Evolutionary conservation across 2,329 filamentous ascomycete species (phyloP), one percentile per base, ranked within the genome.

Genomic region (Fusarium transvaalense): DNA sequence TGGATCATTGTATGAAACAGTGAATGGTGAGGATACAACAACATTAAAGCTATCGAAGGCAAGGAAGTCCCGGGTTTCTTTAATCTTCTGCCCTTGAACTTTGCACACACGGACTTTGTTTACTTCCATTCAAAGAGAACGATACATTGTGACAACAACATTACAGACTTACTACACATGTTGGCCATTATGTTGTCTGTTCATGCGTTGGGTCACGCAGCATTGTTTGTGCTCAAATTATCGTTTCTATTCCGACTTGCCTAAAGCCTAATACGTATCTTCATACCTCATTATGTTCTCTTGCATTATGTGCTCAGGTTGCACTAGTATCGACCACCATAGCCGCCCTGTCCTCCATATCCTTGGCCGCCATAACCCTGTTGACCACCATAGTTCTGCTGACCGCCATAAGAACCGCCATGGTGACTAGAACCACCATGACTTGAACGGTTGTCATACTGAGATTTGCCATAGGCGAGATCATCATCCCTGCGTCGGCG

Each of bases 381-480:
- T 2, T 35, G 38, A 2, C 60, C 60, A 6, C 61, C 45, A 6
- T 64, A 46, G 8, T 27, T 19, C 42, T 45, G 42, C 25, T 48
- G 31, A 1, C 43, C 59, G 13, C 56, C 45, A 14, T 61, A 29
- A 10, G 48, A 47, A 9, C 51, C 34, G 1, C 38, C 58, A 14
- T 64, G 31, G 6, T 50, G 60, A 9, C 53, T 59, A 7, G 61
- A 50, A 19, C 43, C 25, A 4, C 48, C 54, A 9, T 51, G 21
- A 6, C 32, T 45, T 1, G 42, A 21, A 6, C 31, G 25, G 27
- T 61, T 59, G 15, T 61, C 57, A 14, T 61, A 61, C 10, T 58
- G 57, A 10, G 59, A 62, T 27, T 65, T 55, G 12, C 66, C 66
- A 3, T 69, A 69, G 14, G 61, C 56, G 21, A 66, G 23, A n/a